phyloP scores from a whole-genome alignment of 805 yeast genomes.

The Wickerhamomyces alni region DNA sequence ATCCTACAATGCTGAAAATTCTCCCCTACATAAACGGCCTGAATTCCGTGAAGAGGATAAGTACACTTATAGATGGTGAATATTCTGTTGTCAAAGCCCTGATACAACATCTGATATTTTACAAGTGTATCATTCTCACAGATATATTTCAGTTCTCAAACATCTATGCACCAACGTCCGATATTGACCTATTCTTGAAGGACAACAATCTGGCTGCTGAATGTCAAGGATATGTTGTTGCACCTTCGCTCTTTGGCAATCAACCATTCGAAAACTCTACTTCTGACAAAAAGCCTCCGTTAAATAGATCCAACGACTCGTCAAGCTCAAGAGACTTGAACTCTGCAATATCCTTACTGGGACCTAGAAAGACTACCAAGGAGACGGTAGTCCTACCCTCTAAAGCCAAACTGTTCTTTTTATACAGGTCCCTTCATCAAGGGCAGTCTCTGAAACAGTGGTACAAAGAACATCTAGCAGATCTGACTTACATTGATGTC shows the following conservation, averaged over 20 bases:
- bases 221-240: slow-evolving; percentile 76
- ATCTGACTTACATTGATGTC: slow-evolving; percentile 64
- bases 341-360: slow-evolving; percentile 12
- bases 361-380: slow-evolving; percentile 4
- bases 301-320: neutral
- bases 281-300: neutral
- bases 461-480: slow-evolving; percentile 61
- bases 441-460: slow-evolving; percentile 76
- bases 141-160: slow-evolving; percentile 89
- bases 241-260: slow-evolving; percentile 30
- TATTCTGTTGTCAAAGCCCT: slow-evolving; percentile 75
- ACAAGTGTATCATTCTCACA: slow-evolving; percentile 73
- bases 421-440: slow-evolving; percentile 73
- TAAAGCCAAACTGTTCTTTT: slow-evolving; percentile 58
- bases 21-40: slow-evolving; percentile 84
- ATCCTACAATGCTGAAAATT: slow-evolving; percentile 89
- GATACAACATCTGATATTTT: slow-evolving; percentile 86
- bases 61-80: slow-evolving; percentile 78
- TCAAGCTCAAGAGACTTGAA: slow-evolving; percentile 3
- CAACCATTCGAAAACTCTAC: slow-evolving; percentile 27
- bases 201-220: slow-evolving; percentile 66
- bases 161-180: slow-evolving; percentile 83
- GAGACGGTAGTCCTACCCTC: slow-evolving; percentile 42
- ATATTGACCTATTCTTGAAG: slow-evolving; percentile 59
- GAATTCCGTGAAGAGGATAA: slow-evolving; percentile 72